phyloP scores from a whole-genome alignment of 2,329 filamentous ascomycete genomes.

The Lecanoromycetidae sp. region DNA sequence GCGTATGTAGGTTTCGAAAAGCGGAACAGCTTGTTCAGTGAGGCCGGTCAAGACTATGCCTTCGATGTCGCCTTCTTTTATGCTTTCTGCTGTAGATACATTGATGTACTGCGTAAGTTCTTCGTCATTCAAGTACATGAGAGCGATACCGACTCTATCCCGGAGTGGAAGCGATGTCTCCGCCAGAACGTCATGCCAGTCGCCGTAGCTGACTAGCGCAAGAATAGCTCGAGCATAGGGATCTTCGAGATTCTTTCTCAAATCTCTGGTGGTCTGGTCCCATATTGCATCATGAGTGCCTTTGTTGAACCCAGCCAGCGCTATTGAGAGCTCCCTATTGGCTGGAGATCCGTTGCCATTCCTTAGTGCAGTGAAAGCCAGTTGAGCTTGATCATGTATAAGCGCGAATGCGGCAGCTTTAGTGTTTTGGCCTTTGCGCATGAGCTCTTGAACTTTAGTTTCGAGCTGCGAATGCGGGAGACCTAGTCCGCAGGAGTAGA shows the following conservation, averaged over 20 bases:
- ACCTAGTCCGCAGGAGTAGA: slow-evolving; percentile 47
- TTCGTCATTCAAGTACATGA: slow-evolving; percentile 39
- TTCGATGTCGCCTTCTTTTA: slow-evolving; percentile 46
- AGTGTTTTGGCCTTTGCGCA: slow-evolving; percentile 43
- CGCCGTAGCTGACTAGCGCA: slow-evolving; percentile 45
- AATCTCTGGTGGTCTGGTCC: slow-evolving; percentile 49
- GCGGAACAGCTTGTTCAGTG: slow-evolving; percentile 43
- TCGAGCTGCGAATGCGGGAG: slow-evolving; percentile 40
- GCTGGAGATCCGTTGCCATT: slow-evolving; percentile 42
- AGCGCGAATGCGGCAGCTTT: slow-evolving; percentile 52
- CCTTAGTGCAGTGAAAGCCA: slow-evolving; percentile 45
- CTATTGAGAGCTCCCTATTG: slow-evolving; percentile 44
- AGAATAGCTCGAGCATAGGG: slow-evolving; percentile 51
- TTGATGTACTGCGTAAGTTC: slow-evolving; percentile 42
- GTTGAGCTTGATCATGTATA: slow-evolving; percentile 46
- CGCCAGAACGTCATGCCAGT: slow-evolving; percentile 43
- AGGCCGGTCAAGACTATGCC: slow-evolving; percentile 51
- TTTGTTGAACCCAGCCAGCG: slow-evolving; percentile 35
- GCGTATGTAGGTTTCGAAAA: slow-evolving; percentile 49
- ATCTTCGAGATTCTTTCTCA: slow-evolving; percentile 49
- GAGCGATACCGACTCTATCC: slow-evolving; percentile 49
- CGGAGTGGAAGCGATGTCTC: slow-evolving; percentile 44
- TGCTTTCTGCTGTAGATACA: slow-evolving; percentile 39
- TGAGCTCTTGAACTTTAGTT: slow-evolving; percentile 38
- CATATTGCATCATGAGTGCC: slow-evolving; percentile 43